Evolutionary conservation across 352 stramenopile species (phyloP), one percentile per base, ranked within the genome.

Genomic region (Globisporangium spinosum): DNA sequence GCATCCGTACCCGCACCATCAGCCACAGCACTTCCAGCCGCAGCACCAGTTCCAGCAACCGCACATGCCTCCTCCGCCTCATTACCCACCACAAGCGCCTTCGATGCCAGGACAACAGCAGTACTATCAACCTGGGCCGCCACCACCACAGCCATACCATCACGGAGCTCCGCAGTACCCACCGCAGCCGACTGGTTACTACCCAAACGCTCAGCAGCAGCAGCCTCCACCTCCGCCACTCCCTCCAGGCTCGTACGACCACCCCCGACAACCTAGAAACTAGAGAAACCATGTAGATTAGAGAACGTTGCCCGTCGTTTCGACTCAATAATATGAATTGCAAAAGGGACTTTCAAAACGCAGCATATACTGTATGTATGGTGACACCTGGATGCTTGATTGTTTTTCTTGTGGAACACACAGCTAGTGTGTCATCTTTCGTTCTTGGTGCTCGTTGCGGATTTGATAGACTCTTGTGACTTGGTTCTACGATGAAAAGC

Each of bases 181-280:
- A 3, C 60, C 40, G 22, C 53, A 60, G 35, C 55, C 32, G 1
- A 55, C 47, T 35, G 32, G 20, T 15, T 65, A 65, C 22, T 70
- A 67, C 35, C 47, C 32, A 15, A 47, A 62, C 6, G n/a, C 32
- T 62, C 56, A 55, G 23, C 53, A 43, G 4, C 64, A 79, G 23
- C 71, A 77, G 20, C 64, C 40, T 23, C 64, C 49, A 13, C 68
- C 54, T n/a, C 75, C 69, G 2, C 70, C 79, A 34, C 75, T 81
- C 6, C 76, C 77, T 63, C 70, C 67, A 56, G 74, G 74, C 27
- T 60, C 74, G 38, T 82, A 77, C 57, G 71, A 83, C 34, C 69
- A 76, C 35, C 49, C 56, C 0, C 62, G 61, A 45, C 73, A 68
- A 51, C 73, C 49, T 25, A 57, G 62, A 43, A 65, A 54, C 20